Percentiles rank a stretch among this genome's conserved stretches.
phyloP scores from a whole-genome alignment of 2,329 filamentous ascomycete genomes.

The Pochonia chlamydosporia region DNA sequence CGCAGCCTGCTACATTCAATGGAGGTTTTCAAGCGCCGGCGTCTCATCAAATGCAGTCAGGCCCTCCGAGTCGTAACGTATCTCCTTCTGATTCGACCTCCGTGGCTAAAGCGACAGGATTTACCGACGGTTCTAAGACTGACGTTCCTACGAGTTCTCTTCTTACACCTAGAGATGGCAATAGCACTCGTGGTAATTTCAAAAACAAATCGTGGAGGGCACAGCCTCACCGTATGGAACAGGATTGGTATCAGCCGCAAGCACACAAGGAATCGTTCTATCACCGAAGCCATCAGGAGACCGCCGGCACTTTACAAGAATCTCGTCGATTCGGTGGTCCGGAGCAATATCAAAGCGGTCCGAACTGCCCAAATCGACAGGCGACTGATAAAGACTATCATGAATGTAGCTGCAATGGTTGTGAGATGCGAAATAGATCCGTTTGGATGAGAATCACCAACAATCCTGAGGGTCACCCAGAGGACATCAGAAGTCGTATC shows the following conservation, averaged over 20 bases:
- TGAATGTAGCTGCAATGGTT: constrained; percentile 23
- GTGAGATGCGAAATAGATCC: constrained; percentile 24
- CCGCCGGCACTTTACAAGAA: neutral
- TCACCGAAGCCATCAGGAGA: neutral
- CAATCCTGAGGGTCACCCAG: neutral
- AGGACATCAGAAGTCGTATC: constrained; percentile 22
- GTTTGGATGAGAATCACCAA: constrained; percentile 20
- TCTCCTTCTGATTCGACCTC: neutral
- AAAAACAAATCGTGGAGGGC: constrained; percentile 1
- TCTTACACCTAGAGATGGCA: neutral
- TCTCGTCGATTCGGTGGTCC: neutral
- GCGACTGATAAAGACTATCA: constrained; percentile 17
- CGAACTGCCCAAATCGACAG: constrained; percentile 14
- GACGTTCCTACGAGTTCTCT: neutral
- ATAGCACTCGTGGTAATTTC: neutral
- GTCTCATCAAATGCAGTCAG: neutral
- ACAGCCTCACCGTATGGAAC: neutral
- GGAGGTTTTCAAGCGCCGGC: neutral
- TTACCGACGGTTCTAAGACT: neutral
- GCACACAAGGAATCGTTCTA: neutral
- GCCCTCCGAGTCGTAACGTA: neutral
- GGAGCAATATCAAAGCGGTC: neutral
- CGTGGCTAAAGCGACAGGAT: no score
- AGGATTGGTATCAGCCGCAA: neutral
- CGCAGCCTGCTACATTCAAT: neutral